Percentiles rank a stretch among this genome's conserved stretches.
Evolutionary conservation across 768 basidiomycete species (phyloP).

Genomic region (Cyclocybe cylindracea): DNA sequence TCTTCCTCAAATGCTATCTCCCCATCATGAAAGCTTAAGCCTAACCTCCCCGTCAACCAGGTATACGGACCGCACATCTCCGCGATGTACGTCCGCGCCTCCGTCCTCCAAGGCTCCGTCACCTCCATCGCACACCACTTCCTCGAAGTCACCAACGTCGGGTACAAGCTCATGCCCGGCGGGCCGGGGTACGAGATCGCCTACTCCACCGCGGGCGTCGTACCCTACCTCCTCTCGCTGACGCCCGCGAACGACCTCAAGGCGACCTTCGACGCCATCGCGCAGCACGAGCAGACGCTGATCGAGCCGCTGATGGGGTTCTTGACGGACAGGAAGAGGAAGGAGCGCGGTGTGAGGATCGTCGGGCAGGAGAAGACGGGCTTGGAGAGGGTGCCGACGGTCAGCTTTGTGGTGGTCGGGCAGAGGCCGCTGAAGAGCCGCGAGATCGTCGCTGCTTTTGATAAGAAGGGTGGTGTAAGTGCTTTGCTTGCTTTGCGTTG

Average conservation of each 20-base stretch:
- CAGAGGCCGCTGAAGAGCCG: conserved; percentile 56
- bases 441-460: conserved; percentile 66
- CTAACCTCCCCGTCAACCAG: conserved; percentile 31
- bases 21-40: background rate
- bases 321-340: conserved; percentile 49
- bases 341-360: conserved; percentile 61
- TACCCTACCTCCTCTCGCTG: conserved; percentile 65
- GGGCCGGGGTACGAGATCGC: conserved; percentile 76
- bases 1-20: background rate
- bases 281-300: conserved; percentile 60
- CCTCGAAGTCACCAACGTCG: conserved; percentile 42
- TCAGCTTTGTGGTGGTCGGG: conserved; percentile 71
- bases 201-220: conserved; percentile 58
- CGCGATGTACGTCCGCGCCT: conserved; percentile 57
- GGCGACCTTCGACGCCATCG: conserved; percentile 58
- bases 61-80: conserved; percentile 77
- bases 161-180: conserved; percentile 72
- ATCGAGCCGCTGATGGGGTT: conserved; percentile 55
- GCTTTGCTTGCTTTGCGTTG: background rate
- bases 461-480: conserved; percentile 63
- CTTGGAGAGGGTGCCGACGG: conserved; percentile 58
- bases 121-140: conserved; percentile 72
- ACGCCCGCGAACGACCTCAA: conserved; percentile 47
- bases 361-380: conserved; percentile 58
- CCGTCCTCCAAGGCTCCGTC: conserved; percentile 52